Evolutionary conservation across 192 early-diverging fungal species (phyloP), one percentile per base, ranked within the genome.

Genomic region (Podila minutissima): DNA sequence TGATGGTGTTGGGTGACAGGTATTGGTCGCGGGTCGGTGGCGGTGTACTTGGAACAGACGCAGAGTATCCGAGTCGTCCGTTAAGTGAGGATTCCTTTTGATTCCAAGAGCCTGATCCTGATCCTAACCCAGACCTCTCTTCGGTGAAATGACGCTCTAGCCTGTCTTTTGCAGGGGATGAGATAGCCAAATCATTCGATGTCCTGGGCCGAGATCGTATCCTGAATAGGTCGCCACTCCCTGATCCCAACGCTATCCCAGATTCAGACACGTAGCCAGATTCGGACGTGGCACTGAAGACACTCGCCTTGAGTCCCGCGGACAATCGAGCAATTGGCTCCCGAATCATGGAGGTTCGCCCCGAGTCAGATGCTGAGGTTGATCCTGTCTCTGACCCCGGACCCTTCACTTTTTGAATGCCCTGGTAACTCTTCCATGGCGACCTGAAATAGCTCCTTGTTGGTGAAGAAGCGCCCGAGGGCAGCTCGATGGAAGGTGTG

Each of bases 361-460:
- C 77, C 17, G 77, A 81, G n/a, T 81, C 77, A 26, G 77, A 81
- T 8, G 77, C 77, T 11, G 77, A 66, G 2, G 62, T 33, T 4
- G 77, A 81, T 15, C 77, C 77, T 59, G 77, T 58, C 48, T 81
- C 77, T 13, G 77, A 81, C 22, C 77, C 77, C 31, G 77, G 77
- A 15, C 77, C 77, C 26, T 24, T 68, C 11, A 49, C 35, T 35
- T 64, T 72, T 50, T 67, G 71, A 38, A 81, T 37, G 24, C 77
- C 67, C n/a, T 73, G 46, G 41, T 72, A 73, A 26, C 62, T 73
- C 53, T 61, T 81, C 77, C 77, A 81, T 31, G 77, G 77, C 20
- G 77, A 73, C 51, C 71, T 69, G 41, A 81, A 81, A 15, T 81
- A 81, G 62, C 77, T 68, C 24, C 51, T 67, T 26, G 71, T 81